Percentiles rank a stretch among this genome's conserved stretches.
Conservation (phyloP, 768 basidiomycete species). For the Phlegmacium glaucopus region DNA sequence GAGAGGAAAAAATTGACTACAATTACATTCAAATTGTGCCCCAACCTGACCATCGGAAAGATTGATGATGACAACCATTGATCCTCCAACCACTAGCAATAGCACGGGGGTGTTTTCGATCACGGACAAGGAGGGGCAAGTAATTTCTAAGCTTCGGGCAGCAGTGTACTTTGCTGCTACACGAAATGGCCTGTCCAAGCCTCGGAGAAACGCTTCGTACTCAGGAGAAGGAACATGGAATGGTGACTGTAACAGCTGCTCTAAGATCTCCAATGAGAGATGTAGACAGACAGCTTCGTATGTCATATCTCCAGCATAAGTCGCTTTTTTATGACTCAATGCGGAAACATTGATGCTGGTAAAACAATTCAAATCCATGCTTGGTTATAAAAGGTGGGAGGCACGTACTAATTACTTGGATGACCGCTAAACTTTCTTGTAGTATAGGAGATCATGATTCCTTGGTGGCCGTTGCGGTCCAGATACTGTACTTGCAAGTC, state of each 20-base stretch:
- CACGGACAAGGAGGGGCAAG: conserved; percentile 28
- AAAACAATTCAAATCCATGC: not conserved
- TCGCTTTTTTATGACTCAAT: too few species aligned
- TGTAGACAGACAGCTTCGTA: too few species aligned
- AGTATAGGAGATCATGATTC: conserved; percentile 56
- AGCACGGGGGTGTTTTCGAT: conserved; percentile 14
- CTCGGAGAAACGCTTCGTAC: too few species aligned
- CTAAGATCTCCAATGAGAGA: too few species aligned
- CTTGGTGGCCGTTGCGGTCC: conserved; percentile 37
- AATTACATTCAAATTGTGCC: conserved; percentile 6
- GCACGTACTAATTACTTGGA: conserved; percentile 11
- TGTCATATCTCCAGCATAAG: too few species aligned
- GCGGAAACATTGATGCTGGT: not conserved
- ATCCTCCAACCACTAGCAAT: conserved; percentile 11
- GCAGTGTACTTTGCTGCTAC: too few species aligned
- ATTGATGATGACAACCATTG: conserved; percentile 1
- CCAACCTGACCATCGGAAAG: conserved; percentile 2
- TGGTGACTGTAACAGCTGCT: too few species aligned
- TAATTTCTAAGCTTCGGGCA: conserved; percentile 22
- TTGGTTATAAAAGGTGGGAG: too few species aligned
- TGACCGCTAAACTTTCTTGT: conserved; percentile 31
- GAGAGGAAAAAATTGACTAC: conserved; percentile 8
- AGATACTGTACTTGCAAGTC: conserved; percentile 61
- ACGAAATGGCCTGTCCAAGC: too few species aligned
- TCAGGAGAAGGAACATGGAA: too few species aligned